Evolutionary conservation across 2,329 filamentous ascomycete species (phyloP), one percentile per base, ranked within the genome.

Genomic region (Pestalotiopsis sp.): DNA sequence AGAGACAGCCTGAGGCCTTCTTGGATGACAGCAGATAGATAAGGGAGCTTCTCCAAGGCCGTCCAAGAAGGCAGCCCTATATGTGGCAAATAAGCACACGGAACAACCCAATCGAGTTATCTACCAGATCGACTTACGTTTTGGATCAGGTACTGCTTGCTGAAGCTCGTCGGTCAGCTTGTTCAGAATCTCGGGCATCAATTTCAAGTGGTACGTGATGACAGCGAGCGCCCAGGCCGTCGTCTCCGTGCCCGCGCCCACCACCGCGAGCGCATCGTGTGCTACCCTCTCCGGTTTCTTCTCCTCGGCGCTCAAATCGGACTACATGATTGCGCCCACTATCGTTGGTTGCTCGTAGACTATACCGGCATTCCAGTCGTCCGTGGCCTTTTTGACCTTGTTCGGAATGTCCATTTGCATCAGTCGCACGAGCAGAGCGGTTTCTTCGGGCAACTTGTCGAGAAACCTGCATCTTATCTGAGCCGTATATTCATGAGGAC

Each of bases 221-320:
- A 55, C 40, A 30, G 57, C 65, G 14, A 74, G 58, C 4, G 70
- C 71, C 44, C 44, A 52, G 11, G 73, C 70, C 1, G 81, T 82
- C 3, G 81, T 83, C 67, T 82, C 74, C 2, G 80, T 81, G 11
- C 81, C 81, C 2, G 79, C 80, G 65, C 78, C 73, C 4, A 81
- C 73, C n/a, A 81, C 71, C 9, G 76, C 75, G 62, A 81, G 78
- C 3, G 78, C 80, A 56, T 82, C 81, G 13, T 81, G 78, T 9
- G 76, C 76, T 11, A 82, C 75, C 2, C 77, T 74, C 14, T 71
- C 69, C 3, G 76, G 70, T 6, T 70, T 73, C 71, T 81, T 82
- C 69, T 81, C 79, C 4, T 71, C 66, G 5, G 71, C 67, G 1
- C 79, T 77, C 3, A 81, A 30, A 73, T 9, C 77, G 76, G 1